These are phyloP conservation scores for Hagleromyces aurorensis DNA, from an alignment of 805 yeast species.

Conservation along the genomic window DNA sequence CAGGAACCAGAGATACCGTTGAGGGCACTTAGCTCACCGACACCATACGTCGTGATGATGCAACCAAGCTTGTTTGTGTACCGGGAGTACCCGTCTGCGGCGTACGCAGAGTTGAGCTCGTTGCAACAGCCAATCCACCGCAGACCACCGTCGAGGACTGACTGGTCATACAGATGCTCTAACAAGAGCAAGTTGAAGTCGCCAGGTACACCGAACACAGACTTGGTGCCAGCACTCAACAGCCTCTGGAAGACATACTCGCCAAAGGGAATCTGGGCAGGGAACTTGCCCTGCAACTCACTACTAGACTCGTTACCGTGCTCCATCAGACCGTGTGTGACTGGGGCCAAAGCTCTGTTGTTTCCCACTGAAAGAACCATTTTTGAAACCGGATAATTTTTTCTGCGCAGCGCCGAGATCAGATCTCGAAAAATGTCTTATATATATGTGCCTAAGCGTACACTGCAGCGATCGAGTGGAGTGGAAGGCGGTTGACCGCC, in stretches of 20 bases:
- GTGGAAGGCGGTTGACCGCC: too few relatives aligned
- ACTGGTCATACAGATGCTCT: conserved; percentile 53
- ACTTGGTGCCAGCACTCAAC: conserved; percentile 43
- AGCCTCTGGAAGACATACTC: conserved; percentile 58
- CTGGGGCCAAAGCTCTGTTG: conserved; percentile 8
- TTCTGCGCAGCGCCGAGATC: too few relatives aligned
- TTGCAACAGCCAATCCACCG: conserved; percentile 82
- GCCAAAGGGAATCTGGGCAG: conserved; percentile 42
- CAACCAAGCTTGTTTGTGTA: conserved; percentile 30
- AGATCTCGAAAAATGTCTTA: too few relatives aligned
- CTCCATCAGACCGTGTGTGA: conserved; percentile 6
- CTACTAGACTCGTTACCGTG: not conserved
- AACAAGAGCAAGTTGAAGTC: conserved; percentile 62
- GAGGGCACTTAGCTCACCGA: conserved; percentile 72
- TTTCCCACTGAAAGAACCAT: too few relatives aligned
- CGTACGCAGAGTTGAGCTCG: conserved; percentile 83
- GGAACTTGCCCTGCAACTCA: conserved; percentile 1
- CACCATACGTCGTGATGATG: conserved; percentile 55
- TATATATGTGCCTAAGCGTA: too few relatives aligned
- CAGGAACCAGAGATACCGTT: conserved; percentile 79
- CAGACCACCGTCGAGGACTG: conserved; percentile 20
- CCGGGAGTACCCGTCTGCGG: conserved; percentile 85
- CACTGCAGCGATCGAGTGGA: too few relatives aligned
- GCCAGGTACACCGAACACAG: conserved; percentile 75
- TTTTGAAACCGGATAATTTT: too few relatives aligned